Base-by-base conservation (phyloP, 202 grass and related monocot species). In the Setaria viridis region DNA sequence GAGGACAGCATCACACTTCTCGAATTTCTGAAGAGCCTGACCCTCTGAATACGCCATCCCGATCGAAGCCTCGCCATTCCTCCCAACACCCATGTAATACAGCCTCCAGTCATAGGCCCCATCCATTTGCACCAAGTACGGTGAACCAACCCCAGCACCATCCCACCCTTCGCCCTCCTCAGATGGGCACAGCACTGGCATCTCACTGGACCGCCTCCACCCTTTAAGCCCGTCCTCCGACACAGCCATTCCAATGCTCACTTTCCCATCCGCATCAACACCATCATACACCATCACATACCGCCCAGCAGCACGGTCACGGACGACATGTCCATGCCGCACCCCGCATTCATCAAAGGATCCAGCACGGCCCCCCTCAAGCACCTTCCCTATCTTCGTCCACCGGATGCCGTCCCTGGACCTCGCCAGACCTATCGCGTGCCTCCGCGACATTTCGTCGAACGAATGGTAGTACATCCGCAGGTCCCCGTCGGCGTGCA, bases 381-480 rank as follows among this genome's bases (percentile, higher is more conserved):
- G 80, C 69, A 93, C 83, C 81, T 92, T 93, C 13, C 89, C 91
- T 0, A 48, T 21, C 35, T 87, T 93, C 65, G 59, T 85, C 93
- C 95, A 98, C 59, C 87, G 82, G 72, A 95, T 82, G 8, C 93
- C 95, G 47, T 98, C 93, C 21, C 75, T 81, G 13, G 95, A 98
- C 83, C 93, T 90, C 3, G 95, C 93, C 63, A 98, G 73, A 9
- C 89, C 89, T 5, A 98, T 86, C 0, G 83, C 84, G 17, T 89
- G 75, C 17, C 81, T 48, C 33, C 85, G 77, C 14, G 86, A 85
- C 81, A 76, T 81, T 80, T 80, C 55, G 42, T 98, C 93, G 74
- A 98, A 90, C 15, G 93, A 90, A 67, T 98, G 89, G 46, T 95
- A 98, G 83, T 98, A 98, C 93, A 98, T 98, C 77, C 95, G 85